Base-by-base conservation (phyloP, 1,139 yeast genomes). In the Yamadazyma mexicana region DNA sequence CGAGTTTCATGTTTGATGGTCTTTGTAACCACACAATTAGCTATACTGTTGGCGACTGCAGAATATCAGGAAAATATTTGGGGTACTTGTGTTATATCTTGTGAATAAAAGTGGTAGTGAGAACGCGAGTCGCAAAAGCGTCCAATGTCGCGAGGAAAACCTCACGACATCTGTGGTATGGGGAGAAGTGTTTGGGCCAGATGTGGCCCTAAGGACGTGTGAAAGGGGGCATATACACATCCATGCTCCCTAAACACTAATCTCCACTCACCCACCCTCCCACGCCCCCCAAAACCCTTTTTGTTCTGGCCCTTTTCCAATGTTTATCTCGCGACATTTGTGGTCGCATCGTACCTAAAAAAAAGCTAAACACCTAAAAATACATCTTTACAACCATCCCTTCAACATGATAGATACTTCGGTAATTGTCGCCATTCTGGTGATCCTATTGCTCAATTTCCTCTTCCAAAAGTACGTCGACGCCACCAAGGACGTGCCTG, bases 401-500 rank as follows among this genome's bases (percentile, higher is more conserved):
- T 5, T 12, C n/a, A 16, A 15, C 4, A 43, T 43, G 42, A 35
- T 14, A 17, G 47, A 47, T 17, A 46, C 39, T 29, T 37, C 44
- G 10, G 25, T 48, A 8, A 28, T 53, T 17, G 46, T 60, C 18
- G 54, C 59, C 1, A 18, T 59, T 3, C 42, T 52, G 24, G 58
- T 55, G 5, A 41, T 56, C 2, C 35, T 55, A 10, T 50, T 42
- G 16, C 44, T 59, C 33, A 52, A 57, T 38, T 54, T 49, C 44
- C 33, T 60, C 10, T 56, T 55, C 45, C 46, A 47, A 26, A 55
- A 55, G 43, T 60, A 55, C 42, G 45, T 63, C 4, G 61, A 60
- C 25, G 48, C 54, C 18, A 53, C 64, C 23, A 64, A 69, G 40
- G 87, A 82, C 48, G 75, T 81, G 20, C 76, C 75, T 40, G 78